A percentile compares a stretch with the other conserved stretches of the same genome.
phyloP scores from a whole-genome alignment of 106 monocot genomes.

The Phalaenopsis aphrodite region DNA sequence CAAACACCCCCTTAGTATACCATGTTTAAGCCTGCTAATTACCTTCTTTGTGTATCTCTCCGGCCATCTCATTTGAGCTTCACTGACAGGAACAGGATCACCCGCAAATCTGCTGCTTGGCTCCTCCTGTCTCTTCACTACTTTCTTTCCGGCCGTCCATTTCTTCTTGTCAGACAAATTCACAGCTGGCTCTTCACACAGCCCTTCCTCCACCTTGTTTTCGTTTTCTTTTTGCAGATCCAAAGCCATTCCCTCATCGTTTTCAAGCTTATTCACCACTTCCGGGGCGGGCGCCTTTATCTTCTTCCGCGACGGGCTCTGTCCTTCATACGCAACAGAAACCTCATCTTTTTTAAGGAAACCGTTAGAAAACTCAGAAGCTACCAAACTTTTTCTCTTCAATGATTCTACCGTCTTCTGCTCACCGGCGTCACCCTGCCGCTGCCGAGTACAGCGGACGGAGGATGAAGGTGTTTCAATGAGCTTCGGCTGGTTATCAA shows the following conservation, averaged over 20 bases:
- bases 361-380: background rate
- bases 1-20: background rate
- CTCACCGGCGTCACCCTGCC: background rate
- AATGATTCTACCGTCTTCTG: background rate
- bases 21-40: background rate
- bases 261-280: background rate
- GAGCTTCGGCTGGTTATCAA: background rate
- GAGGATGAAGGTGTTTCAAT: background rate
- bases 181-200: background rate
- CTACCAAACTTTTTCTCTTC: background rate
- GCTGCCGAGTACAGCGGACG: background rate
- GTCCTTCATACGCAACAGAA: background rate
- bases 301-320: constrained; percentile 5
- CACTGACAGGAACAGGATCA: constrained; percentile 25
- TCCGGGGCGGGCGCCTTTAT: background rate
- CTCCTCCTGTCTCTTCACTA: constrained; percentile 6
- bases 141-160: background rate
- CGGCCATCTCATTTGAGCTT: constrained; percentile 52
- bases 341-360: background rate
- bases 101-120: constrained; percentile 32
- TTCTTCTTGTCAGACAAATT: constrained; percentile 4
- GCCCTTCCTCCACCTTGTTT: background rate
- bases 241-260: background rate
- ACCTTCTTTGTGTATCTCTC: constrained; percentile 42
- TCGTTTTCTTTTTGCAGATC: background rate